These are phyloP conservation scores for Xerocomellus chrysenteron DNA, from an alignment of 768 basidiomycete genomes.

Conservation along the genomic window DNA sequence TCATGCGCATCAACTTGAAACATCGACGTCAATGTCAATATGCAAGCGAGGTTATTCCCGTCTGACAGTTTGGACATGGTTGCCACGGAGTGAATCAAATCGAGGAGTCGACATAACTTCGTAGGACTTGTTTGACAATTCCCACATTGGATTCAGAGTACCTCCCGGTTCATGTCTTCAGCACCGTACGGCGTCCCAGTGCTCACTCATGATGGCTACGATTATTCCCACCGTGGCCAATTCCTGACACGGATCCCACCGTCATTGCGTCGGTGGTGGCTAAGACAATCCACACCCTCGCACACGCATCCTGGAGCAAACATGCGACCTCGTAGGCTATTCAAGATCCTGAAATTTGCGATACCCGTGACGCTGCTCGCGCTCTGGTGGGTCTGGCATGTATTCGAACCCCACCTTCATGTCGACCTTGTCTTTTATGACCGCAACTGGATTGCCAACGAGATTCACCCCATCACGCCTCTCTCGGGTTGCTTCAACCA, in stretches of 20 bases:
- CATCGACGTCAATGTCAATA: too few species aligned
- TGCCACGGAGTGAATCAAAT: too few species aligned
- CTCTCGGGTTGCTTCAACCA: constrained; percentile 76
- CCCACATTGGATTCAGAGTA: background rate
- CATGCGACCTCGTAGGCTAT: constrained; percentile 35
- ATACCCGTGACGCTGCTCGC: constrained; percentile 33
- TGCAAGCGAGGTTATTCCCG: too few species aligned
- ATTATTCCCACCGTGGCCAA: background rate
- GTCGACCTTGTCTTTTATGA: constrained; percentile 81
- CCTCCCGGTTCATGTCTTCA: constrained; percentile 7
- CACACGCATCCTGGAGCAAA: background rate
- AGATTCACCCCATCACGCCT: constrained; percentile 64
- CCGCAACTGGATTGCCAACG: constrained; percentile 68
- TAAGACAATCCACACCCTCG: background rate
- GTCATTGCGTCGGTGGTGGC: constrained; percentile 10
- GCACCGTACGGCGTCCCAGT: constrained; percentile 5
- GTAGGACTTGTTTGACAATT: too few species aligned
- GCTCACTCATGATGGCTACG: constrained; percentile 12
- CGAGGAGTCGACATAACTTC: too few species aligned
- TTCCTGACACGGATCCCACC: background rate
- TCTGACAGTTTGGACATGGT: too few species aligned
- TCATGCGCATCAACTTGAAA: too few species aligned
- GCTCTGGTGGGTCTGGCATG: constrained; percentile 42
- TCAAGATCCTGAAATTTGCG: constrained; percentile 43
- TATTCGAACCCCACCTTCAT: constrained; percentile 70